Conservation (phyloP, 495 filamentous ascomycete species). For the Pseudoneurospora amorphoporcata region DNA sequence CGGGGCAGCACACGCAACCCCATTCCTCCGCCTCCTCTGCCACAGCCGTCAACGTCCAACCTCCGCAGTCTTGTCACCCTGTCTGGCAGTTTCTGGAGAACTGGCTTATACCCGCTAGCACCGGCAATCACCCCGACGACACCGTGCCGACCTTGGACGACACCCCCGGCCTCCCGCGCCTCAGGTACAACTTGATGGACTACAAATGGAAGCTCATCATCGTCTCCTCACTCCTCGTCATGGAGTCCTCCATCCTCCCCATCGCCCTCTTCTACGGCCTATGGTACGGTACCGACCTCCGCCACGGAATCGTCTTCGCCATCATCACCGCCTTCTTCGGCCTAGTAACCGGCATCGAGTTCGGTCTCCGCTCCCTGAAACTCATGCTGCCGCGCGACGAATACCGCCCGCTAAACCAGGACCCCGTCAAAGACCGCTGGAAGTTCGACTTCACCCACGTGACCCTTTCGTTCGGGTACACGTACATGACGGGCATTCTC, state of each 20-base stretch:
- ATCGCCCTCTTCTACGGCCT: slow-evolving; percentile 39
- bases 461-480: slow-evolving; percentile 35
- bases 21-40: neutral
- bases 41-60: neutral
- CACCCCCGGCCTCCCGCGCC: slow-evolving; percentile 25
- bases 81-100: no score
- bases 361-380: slow-evolving; percentile 34
- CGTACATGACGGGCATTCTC: slow-evolving; percentile 35
- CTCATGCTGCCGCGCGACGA: slow-evolving; percentile 29
- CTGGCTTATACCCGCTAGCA: neutral
- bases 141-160: neutral
- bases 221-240: slow-evolving; percentile 28
- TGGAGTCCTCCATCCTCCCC: slow-evolving; percentile 36
- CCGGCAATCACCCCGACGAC: neutral
- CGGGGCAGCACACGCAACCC: neutral
- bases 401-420: slow-evolving; percentile 31
- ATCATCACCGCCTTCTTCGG: slow-evolving; percentile 44
- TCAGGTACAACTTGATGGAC: slow-evolving; percentile 34
- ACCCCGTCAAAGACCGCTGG: slow-evolving; percentile 29
- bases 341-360: slow-evolving; percentile 38
- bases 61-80: no score
- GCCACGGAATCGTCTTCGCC: slow-evolving; percentile 38
- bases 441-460: slow-evolving; percentile 38
- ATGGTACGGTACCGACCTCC: slow-evolving; percentile 26
- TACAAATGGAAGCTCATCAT: slow-evolving; percentile 35